Evolutionary conservation across 2,329 filamentous ascomycete genomes (phyloP).

Genomic region (Karstenula rhodostoma): DNA sequence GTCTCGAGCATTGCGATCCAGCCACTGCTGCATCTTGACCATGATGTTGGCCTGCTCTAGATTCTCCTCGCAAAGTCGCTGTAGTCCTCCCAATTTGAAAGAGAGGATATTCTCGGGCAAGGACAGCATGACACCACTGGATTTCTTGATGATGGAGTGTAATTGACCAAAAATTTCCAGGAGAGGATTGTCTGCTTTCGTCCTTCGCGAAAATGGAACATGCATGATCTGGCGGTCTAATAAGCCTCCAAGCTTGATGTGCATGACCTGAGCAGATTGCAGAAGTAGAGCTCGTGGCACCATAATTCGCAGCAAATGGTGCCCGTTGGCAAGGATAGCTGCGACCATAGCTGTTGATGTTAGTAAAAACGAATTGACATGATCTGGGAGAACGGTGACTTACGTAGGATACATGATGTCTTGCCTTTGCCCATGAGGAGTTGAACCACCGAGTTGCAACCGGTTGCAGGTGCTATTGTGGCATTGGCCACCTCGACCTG

Average conservation of each 20-base stretch:
- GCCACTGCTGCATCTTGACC: conserved; percentile 60
- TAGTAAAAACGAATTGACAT: conserved; percentile 14
- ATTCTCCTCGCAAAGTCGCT: conserved; percentile 61
- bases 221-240: conserved; percentile 63
- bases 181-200: conserved; percentile 41
- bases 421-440: conserved; percentile 74
- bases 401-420: conserved; percentile 67
- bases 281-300: conserved; percentile 65
- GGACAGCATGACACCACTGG: conserved; percentile 64
- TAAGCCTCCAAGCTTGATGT: conserved; percentile 63
- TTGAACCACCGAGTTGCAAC: conserved; percentile 67
- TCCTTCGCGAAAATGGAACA: conserved; percentile 66
- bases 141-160: conserved; percentile 53
- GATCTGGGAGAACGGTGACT: conserved; percentile 9
- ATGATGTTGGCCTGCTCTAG: conserved; percentile 56
- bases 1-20: conserved; percentile 63
- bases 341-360: conserved; percentile 62
- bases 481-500: conserved; percentile 70
- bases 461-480: conserved; percentile 64
- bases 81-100: conserved; percentile 68
- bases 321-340: conserved; percentile 50
- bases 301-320: conserved; percentile 61
- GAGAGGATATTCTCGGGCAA: conserved; percentile 72
- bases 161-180: conserved; percentile 48
- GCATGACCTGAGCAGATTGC: conserved; percentile 66